Base-by-base conservation (phyloP, 495 filamentous ascomycete species). In the Aspergillus mulundensis region DNA sequence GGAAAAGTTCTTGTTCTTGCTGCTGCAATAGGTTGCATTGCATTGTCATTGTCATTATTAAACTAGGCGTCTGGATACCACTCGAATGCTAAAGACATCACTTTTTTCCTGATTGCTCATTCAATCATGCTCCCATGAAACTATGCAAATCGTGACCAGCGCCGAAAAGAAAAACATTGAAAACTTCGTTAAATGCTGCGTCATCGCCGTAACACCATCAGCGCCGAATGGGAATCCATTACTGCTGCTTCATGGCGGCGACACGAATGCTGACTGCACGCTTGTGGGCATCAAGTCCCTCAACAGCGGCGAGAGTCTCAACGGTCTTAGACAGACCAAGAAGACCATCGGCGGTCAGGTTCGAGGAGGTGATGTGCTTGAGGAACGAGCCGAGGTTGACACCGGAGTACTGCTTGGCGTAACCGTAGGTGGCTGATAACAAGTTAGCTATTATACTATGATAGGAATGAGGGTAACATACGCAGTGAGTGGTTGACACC, bases 401-500 rank as follows among this genome's bases (percentile, higher is more conserved):
- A 39, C 94, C 94, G 3, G 91, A 96, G 73, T 98, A 98, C 65
- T 98, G 94, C 71, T 92, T 95, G 43, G 94, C 94, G 61, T 95
- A 98, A 36, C 94, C 94, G 65, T 96, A 97, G 18, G 94, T 98
- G 58, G 94, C 91, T 96, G 60, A 47, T 47, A 10, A 18, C 21
- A 39, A 36, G 55, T 65, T 66, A 68, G 64, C 21, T 14, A 50
- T 2, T 4, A 16, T 0, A 20, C 0, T 24, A 16, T 52, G 2
- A 47, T 20, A 24, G 5, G 15, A 38, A 16, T 48, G 25, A 28
- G 25, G 25, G 25, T 28, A 28, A 87, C 89, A 82, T 85, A 96
- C 91, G 94, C 60, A 98, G 73, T 36, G 89, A 93, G 74, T 98
- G 94, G 72, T 98, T 98, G 10, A 97, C 92, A 61, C 94, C 94